These are phyloP conservation scores for Epichloe aotearoae DNA, from an alignment of 2,329 filamentous ascomycete genomes.

Conservation along the genomic window DNA sequence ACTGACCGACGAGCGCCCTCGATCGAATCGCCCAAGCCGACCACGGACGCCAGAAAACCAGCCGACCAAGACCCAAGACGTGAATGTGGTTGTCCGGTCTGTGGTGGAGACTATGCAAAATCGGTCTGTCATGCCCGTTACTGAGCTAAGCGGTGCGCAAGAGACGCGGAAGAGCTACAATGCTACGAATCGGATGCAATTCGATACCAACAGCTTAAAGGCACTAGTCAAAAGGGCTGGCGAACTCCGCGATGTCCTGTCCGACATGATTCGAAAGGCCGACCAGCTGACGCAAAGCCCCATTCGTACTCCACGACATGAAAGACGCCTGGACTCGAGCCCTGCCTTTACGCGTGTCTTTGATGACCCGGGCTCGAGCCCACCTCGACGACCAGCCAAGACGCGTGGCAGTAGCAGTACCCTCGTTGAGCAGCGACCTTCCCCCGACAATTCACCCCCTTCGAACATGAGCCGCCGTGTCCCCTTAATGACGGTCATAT, in stretches of 20 bases:
- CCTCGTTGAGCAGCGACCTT: constrained; percentile 31
- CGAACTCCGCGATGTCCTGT: constrained; percentile 44
- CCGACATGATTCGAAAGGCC: constrained; percentile 44
- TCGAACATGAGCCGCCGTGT: constrained; percentile 38
- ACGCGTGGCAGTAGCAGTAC: constrained; percentile 40
- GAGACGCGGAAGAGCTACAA: constrained; percentile 18
- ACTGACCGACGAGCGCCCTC: constrained; percentile 24
- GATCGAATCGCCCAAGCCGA: constrained; percentile 24
- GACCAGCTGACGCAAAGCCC: constrained; percentile 47
- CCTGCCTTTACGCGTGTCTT: constrained; percentile 57
- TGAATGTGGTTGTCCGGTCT: constrained; percentile 41
- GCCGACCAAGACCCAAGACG: constrained; percentile 20
- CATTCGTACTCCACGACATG: constrained; percentile 33
- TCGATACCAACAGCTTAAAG: constrained; percentile 56
- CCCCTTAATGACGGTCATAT: constrained; percentile 53
- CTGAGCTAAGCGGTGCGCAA: constrained; percentile 23
- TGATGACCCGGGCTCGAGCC: constrained; percentile 45
- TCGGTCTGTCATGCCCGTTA: constrained; percentile 23
- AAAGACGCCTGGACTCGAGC: constrained; percentile 38
- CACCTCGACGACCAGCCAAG: constrained; percentile 35
- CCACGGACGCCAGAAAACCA: constrained; percentile 29
- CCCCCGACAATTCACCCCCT: constrained; percentile 40
- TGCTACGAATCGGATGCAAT: constrained; percentile 43
- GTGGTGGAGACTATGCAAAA: constrained; percentile 53
- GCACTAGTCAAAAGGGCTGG: constrained; percentile 50